Percentiles rank a stretch among this genome's conserved stretches.
Evolutionary conservation across 805 yeast species (phyloP).

Genomic region (Dipodascus albidus): DNA sequence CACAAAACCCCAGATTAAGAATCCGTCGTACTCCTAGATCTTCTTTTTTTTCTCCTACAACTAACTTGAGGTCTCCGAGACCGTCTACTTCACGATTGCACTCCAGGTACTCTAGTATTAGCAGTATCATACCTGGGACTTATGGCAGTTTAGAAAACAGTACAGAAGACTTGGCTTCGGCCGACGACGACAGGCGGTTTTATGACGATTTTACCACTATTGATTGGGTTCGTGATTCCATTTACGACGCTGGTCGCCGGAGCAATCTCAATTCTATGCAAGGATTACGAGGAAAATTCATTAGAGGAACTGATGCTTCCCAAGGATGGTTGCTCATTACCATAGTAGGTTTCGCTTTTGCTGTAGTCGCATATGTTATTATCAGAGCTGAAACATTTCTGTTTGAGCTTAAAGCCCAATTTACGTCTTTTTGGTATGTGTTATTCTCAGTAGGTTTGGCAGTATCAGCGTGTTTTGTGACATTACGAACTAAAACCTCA

Average conservation of each 20-base stretch:
- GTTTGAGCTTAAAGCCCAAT: conserved; percentile 32
- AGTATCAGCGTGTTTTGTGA: conserved; percentile 27
- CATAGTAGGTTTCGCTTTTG: conserved; percentile 33
- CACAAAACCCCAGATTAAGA: background rate
- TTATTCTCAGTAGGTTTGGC: conserved; percentile 28
- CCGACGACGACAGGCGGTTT: conserved; percentile 24
- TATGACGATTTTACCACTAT: conserved; percentile 53
- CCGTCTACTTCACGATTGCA: background rate
- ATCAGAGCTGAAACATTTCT: conserved; percentile 37
- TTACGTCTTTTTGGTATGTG: conserved; percentile 35
- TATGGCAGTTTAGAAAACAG: background rate
- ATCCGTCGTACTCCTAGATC: background rate
- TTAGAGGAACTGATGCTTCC: conserved; percentile 27
- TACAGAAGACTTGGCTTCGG: background rate
- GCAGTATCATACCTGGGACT: background rate
- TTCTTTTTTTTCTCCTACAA: background rate
- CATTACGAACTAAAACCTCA: conserved; percentile 9
- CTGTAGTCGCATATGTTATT: conserved; percentile 39
- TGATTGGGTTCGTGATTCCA: conserved; percentile 44
- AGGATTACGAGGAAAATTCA: conserved; percentile 25
- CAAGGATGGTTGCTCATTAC: conserved; percentile 42
- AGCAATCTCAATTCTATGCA: conserved; percentile 27
- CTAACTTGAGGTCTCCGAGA: background rate
- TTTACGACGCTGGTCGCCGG: conserved; percentile 32
- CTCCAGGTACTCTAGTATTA: background rate